Base-by-base conservation (phyloP, 208 protist species). In the Trypanosoma melophagium region DNA sequence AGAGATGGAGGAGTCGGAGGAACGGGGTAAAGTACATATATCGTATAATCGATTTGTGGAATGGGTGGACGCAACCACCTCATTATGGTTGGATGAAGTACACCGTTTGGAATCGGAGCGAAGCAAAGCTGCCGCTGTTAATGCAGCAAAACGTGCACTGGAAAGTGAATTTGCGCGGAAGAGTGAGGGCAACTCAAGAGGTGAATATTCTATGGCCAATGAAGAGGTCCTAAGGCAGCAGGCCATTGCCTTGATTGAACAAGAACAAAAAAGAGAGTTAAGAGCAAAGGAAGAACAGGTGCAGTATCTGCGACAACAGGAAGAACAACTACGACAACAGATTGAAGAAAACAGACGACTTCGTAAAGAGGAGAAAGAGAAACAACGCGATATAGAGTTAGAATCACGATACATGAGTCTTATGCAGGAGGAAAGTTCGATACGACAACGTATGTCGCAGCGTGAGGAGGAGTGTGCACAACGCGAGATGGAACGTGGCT, bases 191-290 rank as follows among this genome's bases (percentile, higher is more conserved):
- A 47, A 47, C 16, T n/a, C 13, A n/a, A 47, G 42, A 14, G 51
- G 50, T 38, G 35, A 44, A 28, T 58, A 3, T 19, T n/a, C 19
- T 16, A 12, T 12, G 25, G 52, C 21, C n/a, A 47, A 50, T 17
- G 47, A 70, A 16, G 49, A 60, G 7, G n/a, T 58, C 56, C 66
- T 92, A 58, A 79, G 89, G 2, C 79, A 52, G 14, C 82, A 87
- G 59, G 86, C 86, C 10, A 95, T 92, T 56, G 66, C 62, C 21
- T 86, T 95, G 82, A 81, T 92, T 10, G 84, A 87, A 69, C 72
- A 74, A 9, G 81, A 95, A 62, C 78, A 95, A 67, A 69, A 66
- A 14, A 62, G 68, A 45, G 57, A 68, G 3, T 53, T 66, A 7
- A 53, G 31, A 9, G 50, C 57, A 51, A 66, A 79, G 57, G 65